Evolutionary conservation across 805 yeast species (phyloP).

Genomic region (Spathaspora gorwiae): DNA sequence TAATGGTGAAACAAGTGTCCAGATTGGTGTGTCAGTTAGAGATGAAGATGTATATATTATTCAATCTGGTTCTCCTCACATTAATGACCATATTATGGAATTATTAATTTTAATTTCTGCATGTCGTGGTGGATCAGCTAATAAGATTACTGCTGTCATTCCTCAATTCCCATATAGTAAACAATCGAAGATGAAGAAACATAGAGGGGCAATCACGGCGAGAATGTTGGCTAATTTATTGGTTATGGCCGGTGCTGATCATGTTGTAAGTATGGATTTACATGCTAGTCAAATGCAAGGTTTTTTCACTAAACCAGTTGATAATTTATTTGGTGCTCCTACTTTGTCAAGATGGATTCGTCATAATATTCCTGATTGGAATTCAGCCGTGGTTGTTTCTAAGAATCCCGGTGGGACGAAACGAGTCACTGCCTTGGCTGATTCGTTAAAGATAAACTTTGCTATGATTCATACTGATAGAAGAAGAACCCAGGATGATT

Average conservation of each 20-base stretch:
- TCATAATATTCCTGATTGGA: conserved; percentile 80
- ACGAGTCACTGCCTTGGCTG: conserved; percentile 97
- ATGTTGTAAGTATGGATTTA: conserved; percentile 94
- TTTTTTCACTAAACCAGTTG: conserved; percentile 94
- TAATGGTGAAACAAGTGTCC: conserved; percentile 96
- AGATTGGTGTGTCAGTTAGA: conserved; percentile 89
- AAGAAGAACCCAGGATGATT: conserved; percentile 75
- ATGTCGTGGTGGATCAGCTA: conserved; percentile 97
- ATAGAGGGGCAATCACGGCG: conserved; percentile 97
- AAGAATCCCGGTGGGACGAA: conserved; percentile 99
- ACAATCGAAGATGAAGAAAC: conserved; percentile 97
- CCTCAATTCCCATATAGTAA: conserved; percentile 98
- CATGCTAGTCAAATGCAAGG: conserved; percentile 99
- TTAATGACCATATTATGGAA: conserved; percentile 96
- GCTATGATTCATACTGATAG: conserved; percentile 99
- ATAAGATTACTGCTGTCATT: conserved; percentile 91
- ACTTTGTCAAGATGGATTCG: conserved; percentile 94
- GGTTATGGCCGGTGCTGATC: conserved; percentile 99
- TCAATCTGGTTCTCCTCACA: conserved; percentile 83
- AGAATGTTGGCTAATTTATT: conserved; percentile 93
- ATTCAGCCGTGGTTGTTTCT: conserved; percentile 92
- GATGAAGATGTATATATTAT: conserved; percentile 94
- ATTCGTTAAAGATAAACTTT: conserved; percentile 87
- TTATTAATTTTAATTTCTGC: conserved; percentile 88
- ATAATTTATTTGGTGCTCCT: conserved; percentile 94